These are phyloP conservation scores for Starmerella sp. DNA, from an alignment of 805 yeast species.

Conservation along the genomic window DNA sequence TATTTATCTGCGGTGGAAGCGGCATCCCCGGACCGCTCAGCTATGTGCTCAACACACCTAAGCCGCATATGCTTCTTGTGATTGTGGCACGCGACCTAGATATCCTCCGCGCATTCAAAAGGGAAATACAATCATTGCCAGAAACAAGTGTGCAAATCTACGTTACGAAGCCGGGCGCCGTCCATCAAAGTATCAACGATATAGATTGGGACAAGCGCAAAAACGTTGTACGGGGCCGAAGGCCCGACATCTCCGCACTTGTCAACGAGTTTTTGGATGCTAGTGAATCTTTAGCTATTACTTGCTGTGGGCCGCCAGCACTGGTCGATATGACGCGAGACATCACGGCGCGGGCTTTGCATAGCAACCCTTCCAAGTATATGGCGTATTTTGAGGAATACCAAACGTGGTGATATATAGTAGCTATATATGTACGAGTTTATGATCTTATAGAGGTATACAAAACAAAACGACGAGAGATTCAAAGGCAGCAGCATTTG, in stretches of 20 bases:
- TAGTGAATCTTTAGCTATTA: conserved; percentile 38
- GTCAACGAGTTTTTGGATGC: conserved; percentile 29
- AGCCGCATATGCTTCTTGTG: conserved; percentile 1
- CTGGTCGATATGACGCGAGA: conserved; percentile 50
- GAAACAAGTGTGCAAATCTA: not conserved
- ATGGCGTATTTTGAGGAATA: conserved; percentile 60
- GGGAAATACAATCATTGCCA: not conserved
- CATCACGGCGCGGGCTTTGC: conserved; percentile 32
- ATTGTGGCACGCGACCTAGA: conserved; percentile 6
- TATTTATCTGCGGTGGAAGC: conserved; percentile 10
- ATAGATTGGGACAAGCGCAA: not conserved
- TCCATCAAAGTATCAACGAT: not conserved
- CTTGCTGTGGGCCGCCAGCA: conserved; percentile 51
- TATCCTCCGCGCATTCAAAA: conserved; percentile 1
- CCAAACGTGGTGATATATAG: conserved; percentile 44
- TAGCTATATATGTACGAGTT: too few species aligned
- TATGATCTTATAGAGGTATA: not conserved
- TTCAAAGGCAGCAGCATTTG: too few species aligned
- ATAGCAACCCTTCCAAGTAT: conserved; percentile 34
- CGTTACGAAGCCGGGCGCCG: not conserved
- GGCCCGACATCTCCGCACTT: conserved; percentile 12
- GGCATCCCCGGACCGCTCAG: conserved; percentile 12
- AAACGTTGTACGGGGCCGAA: not conserved
- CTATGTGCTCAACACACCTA: not conserved
- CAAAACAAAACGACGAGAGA: too few species aligned